Base-by-base conservation (phyloP, 2,329 filamentous ascomycete species). In the Ilyonectria sp. region DNA sequence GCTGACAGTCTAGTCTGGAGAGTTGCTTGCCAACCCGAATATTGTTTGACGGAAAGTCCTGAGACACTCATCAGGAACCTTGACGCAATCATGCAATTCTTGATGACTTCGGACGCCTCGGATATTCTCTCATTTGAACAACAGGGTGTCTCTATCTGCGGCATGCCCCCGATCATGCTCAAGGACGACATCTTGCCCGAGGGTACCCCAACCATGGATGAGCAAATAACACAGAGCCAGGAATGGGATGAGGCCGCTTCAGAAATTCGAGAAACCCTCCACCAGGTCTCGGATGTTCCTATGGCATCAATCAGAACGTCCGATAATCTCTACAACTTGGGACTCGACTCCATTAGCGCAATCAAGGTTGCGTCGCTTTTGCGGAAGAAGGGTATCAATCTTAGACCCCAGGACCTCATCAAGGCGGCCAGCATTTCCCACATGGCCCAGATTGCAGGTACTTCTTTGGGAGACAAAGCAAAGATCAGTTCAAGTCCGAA, bases 291-390 rank as follows among this genome's bases (percentile, higher is more conserved):
- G 0, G 88, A 87, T 17, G 80, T 92, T 0, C 83, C 90, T 0
- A 79, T 84, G 19, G 76, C 84, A 0, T 83, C 89, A 2, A 92
- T 97, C 58, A 79, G 82, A 3, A 86, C 85, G 62, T 83, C 85
- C 1, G 87, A 90, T 57, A 93, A 87, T 0, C 87, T 97, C 13
- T 97, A 96, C 79, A 91, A 96, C 69, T 86, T 98, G 2, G 95
- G 95, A 0, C 88, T 98, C 1, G 95, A 98, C 78, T 98, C 95
- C 0, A 97, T 98, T 78, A 95, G 92, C 70, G 92, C 94, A 1
- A 96, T 98, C 82, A 97, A 96, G 75, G 90, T 94, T 4, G 90
- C 91, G 9, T 87, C 91, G 0, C 83, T 94, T 8, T 82, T 98
- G 4, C 90, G 89, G 47, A 92, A 88, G 71, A 81, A 85, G 47